Conservation (phyloP, 1,284 basidiomycete species). For the Rhodotorula sp. region DNA sequence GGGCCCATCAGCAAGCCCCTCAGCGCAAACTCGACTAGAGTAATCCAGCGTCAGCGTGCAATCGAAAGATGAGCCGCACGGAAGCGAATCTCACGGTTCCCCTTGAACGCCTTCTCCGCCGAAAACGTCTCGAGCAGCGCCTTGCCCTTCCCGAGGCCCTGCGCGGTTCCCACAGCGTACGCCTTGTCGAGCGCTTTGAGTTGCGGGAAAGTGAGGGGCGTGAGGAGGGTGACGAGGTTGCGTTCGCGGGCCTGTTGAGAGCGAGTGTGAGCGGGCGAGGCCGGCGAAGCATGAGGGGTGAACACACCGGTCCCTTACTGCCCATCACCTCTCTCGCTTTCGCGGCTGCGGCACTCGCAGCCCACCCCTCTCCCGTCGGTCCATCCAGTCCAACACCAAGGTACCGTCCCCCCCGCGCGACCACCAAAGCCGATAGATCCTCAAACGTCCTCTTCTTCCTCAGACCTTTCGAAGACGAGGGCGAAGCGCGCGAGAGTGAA, state of each 20-base stretch:
- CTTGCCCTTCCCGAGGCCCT: slow-evolving; percentile 5
- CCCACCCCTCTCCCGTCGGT: slow-evolving; percentile 16
- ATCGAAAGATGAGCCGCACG: no score
- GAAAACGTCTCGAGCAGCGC: slow-evolving; percentile 17
- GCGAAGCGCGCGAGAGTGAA: slow-evolving; percentile 10
- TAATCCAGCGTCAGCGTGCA: no score
- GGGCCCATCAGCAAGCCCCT: slow-evolving; percentile 32
- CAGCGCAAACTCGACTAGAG: slow-evolving; percentile 27
- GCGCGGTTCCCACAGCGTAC: not conserved
- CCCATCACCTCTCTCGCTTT: slow-evolving; percentile 3
- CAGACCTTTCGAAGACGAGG: not conserved
- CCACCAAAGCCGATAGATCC: slow-evolving; percentile 21
- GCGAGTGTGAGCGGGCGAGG: not conserved
- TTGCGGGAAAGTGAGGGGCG: slow-evolving; percentile 20
- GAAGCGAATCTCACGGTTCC: slow-evolving; percentile 18
- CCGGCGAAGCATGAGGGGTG: not conserved
- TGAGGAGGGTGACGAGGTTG: slow-evolving; percentile 3
- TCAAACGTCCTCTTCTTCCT: slow-evolving; percentile 16
- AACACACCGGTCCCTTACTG: slow-evolving; percentile 12
- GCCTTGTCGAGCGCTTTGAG: slow-evolving; percentile 25
- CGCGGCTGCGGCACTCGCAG: slow-evolving; percentile 5
- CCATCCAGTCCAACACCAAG: slow-evolving; percentile 30
- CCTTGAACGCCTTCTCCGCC: slow-evolving; percentile 24
- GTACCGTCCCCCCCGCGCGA: slow-evolving; percentile 19
- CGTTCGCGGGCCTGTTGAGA: slow-evolving; percentile 14